Percentiles rank a stretch among this genome's conserved stretches.
Conservation (phyloP, 139 green algal genomes). For the Zygnema circumcarinatum region DNA sequence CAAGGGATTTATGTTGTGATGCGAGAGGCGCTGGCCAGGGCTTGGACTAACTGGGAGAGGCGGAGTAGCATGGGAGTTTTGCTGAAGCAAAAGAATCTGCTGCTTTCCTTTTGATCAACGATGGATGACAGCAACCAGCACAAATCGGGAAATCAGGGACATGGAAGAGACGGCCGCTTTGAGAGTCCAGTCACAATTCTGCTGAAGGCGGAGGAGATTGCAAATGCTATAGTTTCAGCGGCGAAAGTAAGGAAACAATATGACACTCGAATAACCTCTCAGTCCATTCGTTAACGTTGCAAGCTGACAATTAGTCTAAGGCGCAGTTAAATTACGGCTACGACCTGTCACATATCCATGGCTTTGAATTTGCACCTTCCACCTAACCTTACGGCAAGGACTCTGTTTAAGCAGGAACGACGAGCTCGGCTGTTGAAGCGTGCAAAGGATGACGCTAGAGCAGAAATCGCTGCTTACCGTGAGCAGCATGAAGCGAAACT, state of each 20-base stretch:
- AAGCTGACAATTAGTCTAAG: too few species aligned
- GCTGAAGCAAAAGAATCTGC: too few species aligned
- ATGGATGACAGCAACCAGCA: background rate
- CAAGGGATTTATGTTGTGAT: constrained; percentile 1
- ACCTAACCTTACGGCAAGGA: too few species aligned
- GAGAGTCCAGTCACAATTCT: background rate
- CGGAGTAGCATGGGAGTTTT: background rate
- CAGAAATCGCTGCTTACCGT: background rate
- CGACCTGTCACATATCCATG: too few species aligned
- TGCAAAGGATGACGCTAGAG: background rate
- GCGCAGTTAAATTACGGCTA: too few species aligned
- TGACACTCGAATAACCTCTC: too few species aligned
- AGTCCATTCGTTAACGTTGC: too few species aligned
- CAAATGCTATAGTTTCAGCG: background rate
- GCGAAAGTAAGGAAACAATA: background rate
- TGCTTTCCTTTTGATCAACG: too few species aligned
- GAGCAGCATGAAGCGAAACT: background rate
- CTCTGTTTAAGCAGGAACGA: background rate
- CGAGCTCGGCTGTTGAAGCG: background rate
- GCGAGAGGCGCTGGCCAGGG: background rate
- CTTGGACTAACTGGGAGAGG: background rate
- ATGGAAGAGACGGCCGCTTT: too few species aligned
- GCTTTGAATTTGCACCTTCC: too few species aligned
- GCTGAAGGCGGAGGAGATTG: background rate
- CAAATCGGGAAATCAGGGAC: background rate